Base-by-base conservation (phyloP, 176 grass and related monocot species). In the Bothriochloa decipiens region DNA sequence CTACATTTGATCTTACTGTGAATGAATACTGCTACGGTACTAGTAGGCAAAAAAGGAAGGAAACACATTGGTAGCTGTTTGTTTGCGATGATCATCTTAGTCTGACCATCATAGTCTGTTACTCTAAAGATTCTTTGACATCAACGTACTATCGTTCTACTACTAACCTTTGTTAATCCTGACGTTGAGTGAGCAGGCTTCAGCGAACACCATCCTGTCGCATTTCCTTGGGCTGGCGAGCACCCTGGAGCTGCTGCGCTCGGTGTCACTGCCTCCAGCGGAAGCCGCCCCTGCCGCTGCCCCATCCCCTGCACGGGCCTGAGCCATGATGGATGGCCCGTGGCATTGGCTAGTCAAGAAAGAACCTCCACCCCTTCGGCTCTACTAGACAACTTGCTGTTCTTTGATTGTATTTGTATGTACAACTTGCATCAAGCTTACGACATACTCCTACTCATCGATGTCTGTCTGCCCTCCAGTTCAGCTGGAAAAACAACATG, bases 131-230 rank as follows among this genome's bases (percentile, higher is more conserved):
- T 3, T 0, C 20, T 9, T n/a, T 57, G n/a, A 9, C 53, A 55
- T 8, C 52, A 55, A 8, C 22, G 4, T 14, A 14, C 14, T 16
- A 49, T 16, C 16, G 14, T 18, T 1, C 15, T 7, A 52, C 5
- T 6, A 43, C 25, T 87, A 8, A 86, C 28, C 6, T 16, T 18
- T 5, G 28, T 46, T 40, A 45, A 49, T 23, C 58, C 16, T 65
- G 15, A 9, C 55, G 22, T 15, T 53, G 27, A 16, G 12, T 61
- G 37, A 1, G 74, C 88, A 99, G 91, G 96, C 96, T 66, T 99
- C 93, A 29, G 88, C 93, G n/a, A 99, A 96, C 89, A 91, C 88
- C 75, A 94, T 96, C 74, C 93, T 96, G 27, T 96, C 93, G 28
- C 96, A 99, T 89, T 99, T 96, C 90, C 86, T 96, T 7, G 93